Conservation (phyloP, 768 basidiomycete genomes). For the Lactarius hatsudake region DNA sequence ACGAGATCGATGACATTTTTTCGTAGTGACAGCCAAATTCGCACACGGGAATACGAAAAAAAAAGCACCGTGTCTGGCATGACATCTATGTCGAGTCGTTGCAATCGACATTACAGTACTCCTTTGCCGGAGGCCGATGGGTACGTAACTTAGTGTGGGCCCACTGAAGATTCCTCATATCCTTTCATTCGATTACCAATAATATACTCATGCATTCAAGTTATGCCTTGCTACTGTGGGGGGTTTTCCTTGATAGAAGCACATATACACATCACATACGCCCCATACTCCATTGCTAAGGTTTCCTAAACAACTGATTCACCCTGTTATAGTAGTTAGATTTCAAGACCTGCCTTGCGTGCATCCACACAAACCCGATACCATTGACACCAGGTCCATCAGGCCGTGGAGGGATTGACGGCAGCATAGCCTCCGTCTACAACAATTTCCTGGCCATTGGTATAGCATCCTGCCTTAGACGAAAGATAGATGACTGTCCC, state of each 20-base stretch:
- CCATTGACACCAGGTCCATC: constrained; percentile 15
- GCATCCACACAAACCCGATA: background rate
- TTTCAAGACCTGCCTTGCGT: background rate
- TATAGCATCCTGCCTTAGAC: constrained; percentile 69
- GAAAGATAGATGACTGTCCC: constrained; percentile 75
- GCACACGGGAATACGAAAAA: background rate
- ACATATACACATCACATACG: too few species aligned
- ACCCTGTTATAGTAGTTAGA: too few species aligned
- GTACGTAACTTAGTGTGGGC: too few species aligned
- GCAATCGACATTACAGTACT: too few species aligned
- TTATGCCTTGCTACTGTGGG: too few species aligned
- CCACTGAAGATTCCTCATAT: too few species aligned
- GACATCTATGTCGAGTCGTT: background rate
- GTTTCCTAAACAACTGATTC: too few species aligned
- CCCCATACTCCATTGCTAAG: too few species aligned
- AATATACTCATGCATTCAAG: too few species aligned
- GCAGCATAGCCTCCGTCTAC: constrained; percentile 74
- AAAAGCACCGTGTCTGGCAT: too few species aligned
- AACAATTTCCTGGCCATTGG: constrained; percentile 74
- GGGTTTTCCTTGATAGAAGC: too few species aligned
- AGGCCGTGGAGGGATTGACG: constrained; percentile 62
- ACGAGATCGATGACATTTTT: constrained; percentile 29
- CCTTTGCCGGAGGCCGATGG: background rate
- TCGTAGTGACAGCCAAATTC: background rate
- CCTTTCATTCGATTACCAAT: too few species aligned